These are phyloP conservation scores for Suhomyces anneliseae DNA, from an alignment of 1,139 yeast species.

Conservation along the genomic window DNA sequence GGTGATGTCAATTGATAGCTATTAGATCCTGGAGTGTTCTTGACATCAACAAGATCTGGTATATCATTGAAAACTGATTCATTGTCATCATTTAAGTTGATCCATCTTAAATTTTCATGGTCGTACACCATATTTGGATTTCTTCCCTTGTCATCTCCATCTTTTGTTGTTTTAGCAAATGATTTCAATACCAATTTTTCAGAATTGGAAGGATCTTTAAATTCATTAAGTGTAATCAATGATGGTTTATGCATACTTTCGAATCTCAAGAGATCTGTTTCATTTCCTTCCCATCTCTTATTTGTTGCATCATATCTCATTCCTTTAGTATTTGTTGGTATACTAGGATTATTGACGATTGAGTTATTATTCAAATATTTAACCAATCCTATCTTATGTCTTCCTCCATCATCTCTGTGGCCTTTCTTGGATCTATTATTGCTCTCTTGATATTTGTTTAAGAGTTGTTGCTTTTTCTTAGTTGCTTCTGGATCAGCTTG, in stretches of 20 bases:
- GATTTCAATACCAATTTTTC: slow-evolving; percentile 3
- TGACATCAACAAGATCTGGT: slow-evolving; percentile 34
- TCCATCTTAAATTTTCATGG: slow-evolving; percentile 54
- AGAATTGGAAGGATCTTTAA: slow-evolving; percentile 17
- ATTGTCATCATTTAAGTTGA: slow-evolving; percentile 37
- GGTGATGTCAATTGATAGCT: slow-evolving; percentile 10
- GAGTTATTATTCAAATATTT: slow-evolving; percentile 30
- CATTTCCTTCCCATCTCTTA: slow-evolving; percentile 70
- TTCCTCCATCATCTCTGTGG: slow-evolving; percentile 11
- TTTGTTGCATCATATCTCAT: slow-evolving; percentile 59
- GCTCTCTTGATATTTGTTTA: slow-evolving; percentile 29
- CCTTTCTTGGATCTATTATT: slow-evolving; percentile 11
- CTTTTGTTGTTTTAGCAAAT: slow-evolving; percentile 3
- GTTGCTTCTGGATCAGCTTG: slow-evolving; percentile 5
- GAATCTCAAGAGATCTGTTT: slow-evolving; percentile 46
- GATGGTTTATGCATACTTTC: slow-evolving; percentile 32
- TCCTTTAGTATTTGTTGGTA: slow-evolving; percentile 13
- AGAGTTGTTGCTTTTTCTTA: slow-evolving; percentile 24
- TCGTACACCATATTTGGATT: slow-evolving; percentile 59
- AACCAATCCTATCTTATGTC: slow-evolving; percentile 32
- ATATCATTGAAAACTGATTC: slow-evolving; percentile 55
- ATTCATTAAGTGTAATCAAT: slow-evolving; percentile 35
- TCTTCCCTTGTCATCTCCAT: slow-evolving; percentile 11
- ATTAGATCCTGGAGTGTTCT: slow-evolving; percentile 5
- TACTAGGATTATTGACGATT: slow-evolving; percentile 12